Evolutionary conservation across 169 alveolate species (phyloP), one percentile per base, ranked within the genome.

Genomic region (Cystoisospora suis): DNA sequence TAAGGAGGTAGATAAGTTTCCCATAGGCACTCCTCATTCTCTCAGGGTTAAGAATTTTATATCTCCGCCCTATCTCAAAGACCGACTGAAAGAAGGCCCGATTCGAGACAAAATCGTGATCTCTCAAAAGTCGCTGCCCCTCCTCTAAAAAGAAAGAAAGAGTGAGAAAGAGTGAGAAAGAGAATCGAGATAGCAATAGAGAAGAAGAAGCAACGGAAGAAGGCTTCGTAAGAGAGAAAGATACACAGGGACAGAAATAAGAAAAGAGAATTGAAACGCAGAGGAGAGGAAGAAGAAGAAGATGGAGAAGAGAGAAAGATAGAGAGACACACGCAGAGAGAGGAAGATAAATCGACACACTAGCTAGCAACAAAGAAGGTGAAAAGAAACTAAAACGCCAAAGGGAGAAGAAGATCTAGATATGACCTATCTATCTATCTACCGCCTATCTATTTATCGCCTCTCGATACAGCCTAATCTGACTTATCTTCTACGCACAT

Each of bases 31-130:
- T 94, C 42, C 98, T 88, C 98, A 97, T 97, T 61, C 96, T 80
- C 86, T 97, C 99, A 17, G 99, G 98, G 92, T 97, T 97, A n/a
- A 97, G 89, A 58, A 96, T 97, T 88, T 97, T 97, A 91, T 97
- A 97, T 34, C 99, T 86, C 61, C 99, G 89, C 7, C 98, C 98
- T 44, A 97, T 95, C 91, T 97, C 99, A 90, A 97, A 97, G 29
- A 96, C 96, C 69, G 92, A 93, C 87, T 97, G 94, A 86, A 96
- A 97, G 86, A 97, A 97, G 27, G 86, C 95, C 75, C 89, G 94
- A 93, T 56, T 94, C 95, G 81, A 59, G n/a, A 91, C 94, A 87
- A 96, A 97, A 80, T 95, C 96, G 56, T 97, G 75, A 70, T 96
- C 97, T 42, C 94, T 92, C 46, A 97, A 87, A 69, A 97, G 89